Evolutionary conservation across 345 rosid genomes (phyloP), one percentile per base, ranked within the genome.

Genomic region (Cardamine resedifolia): DNA sequence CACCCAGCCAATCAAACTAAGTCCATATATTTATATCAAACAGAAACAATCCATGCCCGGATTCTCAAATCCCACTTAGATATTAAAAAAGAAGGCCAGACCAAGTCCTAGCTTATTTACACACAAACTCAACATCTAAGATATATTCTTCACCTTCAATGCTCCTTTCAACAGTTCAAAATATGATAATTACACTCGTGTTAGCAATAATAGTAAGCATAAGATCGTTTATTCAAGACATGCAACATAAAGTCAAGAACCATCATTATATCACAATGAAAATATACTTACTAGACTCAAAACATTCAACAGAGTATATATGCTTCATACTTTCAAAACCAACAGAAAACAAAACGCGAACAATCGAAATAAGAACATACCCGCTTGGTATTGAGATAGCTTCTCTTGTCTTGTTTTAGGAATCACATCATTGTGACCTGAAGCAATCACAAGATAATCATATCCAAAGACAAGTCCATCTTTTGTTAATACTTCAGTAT

Each of bases 401-500:
- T 91, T 94, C 65, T 85, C 91, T 2, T 59, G 50, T 80, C 84
- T 85, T 19, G 87, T 81, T 72, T 51, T 63, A 3, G 95, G 92
- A 52, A 85, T 72, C n/a, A 79, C 61, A 70, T 88, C 95, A 6
- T 1, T 61, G 64, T 87, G 96, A 55, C 97, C 98, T 0, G 95
- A 84, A 50, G 98, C 96, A 69, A 91, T 63, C 12, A 94, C 95
- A 66, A 94, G 96, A 76, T 87, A 91, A 74, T 94, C 94, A 51
- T 91, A 91, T 2, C 72, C 79, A 75, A 83, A 21, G 24, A 24
- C 41, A 38, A 38, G 24, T 4, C 90, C 95, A 4, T 86, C 90
- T 4, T 76, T 80, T 0, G 91, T 89, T 21, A 78, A 14, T 27
- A 91, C 96, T 61, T 88, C 83, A 0, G 69, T 81, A 15, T 84